A percentile compares a stretch with the other conserved stretches of the same genome.
Conservation (phyloP, 805 yeast species). For the Myxozyma lipomycoides region DNA sequence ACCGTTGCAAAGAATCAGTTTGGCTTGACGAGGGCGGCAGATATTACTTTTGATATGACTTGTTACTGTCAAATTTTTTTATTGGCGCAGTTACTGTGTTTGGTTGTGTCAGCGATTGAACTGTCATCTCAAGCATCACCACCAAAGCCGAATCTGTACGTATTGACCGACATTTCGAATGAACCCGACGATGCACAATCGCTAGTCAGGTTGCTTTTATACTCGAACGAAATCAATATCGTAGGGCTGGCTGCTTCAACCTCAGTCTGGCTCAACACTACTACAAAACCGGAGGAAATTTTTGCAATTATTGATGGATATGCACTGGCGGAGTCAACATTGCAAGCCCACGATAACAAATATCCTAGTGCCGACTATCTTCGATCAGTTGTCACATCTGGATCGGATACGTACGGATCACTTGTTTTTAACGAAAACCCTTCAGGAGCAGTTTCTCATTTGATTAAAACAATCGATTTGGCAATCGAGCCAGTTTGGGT, state of each 20-base stretch:
- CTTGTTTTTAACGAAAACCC: not conserved
- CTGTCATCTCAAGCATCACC: too few relatives aligned
- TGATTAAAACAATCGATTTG: too few relatives aligned
- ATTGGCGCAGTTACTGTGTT: too few relatives aligned
- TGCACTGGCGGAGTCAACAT: conserved; percentile 2
- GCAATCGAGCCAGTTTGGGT: conserved; percentile 12
- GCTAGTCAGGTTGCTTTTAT: conserved; percentile 3
- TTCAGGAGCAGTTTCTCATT: not conserved
- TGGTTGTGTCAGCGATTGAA: too few relatives aligned
- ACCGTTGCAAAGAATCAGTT: too few relatives aligned
- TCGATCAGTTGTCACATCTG: not conserved
- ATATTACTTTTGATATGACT: too few relatives aligned
- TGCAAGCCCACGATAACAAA: conserved; percentile 4
- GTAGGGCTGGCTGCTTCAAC: conserved; percentile 8
- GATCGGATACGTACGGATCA: conserved; percentile 4
- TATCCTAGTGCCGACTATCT: conserved; percentile 7
- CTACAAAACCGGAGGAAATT: conserved; percentile 1
- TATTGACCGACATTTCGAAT: conserved; percentile 9
- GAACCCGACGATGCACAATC: conserved; percentile 16
- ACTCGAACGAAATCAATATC: conserved; percentile 8
- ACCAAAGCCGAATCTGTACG: conserved; percentile 3
- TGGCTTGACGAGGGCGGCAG: too few relatives aligned
- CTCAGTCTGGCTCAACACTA: conserved; percentile 6
- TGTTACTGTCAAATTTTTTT: too few relatives aligned
- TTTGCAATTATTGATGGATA: conserved; percentile 4